Evolutionary conservation across 805 yeast species (phyloP), one percentile per base, ranked within the genome.

Genomic region (Saturnispora saitoi): DNA sequence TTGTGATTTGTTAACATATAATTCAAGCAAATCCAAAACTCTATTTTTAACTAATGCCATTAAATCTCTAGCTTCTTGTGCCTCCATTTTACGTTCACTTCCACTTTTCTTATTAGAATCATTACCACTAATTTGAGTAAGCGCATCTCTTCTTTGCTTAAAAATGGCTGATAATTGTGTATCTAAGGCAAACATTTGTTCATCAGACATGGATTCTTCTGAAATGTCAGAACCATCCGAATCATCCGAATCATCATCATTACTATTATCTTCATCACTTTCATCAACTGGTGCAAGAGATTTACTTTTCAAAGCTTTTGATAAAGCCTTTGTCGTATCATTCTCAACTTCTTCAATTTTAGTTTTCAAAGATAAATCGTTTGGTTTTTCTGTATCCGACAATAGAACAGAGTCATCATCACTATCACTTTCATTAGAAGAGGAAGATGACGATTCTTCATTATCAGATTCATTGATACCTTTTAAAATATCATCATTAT

Each of bases 171-270:
- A 78, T 29, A 91, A 69, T 52, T 88, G 93, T 20, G 75, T 85
- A 61, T 91, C 98, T 57, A 91, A 76, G 19, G 90, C 95, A 82
- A 89, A 80, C 98, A 91, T 91, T 62, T 89, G 89, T 58, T 90
- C 96, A 64, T 90, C 97, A 51, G 90, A 95, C 95, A 89, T 86
- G 0, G 91, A 81, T 55, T 86, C 95, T 24, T 77, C 81, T 6
- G 77, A 75, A 28, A 76, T 81, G 28, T 72, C 77, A 4, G 73
- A 80, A 17, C 70, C 77, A 36, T 75, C 62, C 10, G 68, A 70
- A 28, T 71, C 75, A 12, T 67, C 70, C 8, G 66, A 57, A 54
- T 64, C 58, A 22, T 63, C 56, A 20, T 63, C 64, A n/a, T 53
- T 59, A 19, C 66, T 68, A 32, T 69, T 68, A 9, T 31, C 20